These are phyloP conservation scores for Epithele typhae DNA, from an alignment of 768 basidiomycete species.

Conservation along the genomic window DNA sequence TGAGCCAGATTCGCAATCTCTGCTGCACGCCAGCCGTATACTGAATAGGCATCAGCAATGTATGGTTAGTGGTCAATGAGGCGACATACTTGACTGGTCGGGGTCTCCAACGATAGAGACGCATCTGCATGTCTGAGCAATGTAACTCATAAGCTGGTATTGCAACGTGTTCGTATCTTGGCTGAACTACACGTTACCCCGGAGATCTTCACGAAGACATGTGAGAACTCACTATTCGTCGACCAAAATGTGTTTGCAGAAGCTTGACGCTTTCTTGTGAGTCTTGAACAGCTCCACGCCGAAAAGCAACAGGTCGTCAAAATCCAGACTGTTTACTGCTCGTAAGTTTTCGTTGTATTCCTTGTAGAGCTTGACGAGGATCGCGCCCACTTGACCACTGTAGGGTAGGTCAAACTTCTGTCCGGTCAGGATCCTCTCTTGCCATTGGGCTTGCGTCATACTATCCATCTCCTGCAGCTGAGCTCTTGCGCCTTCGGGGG, in stretches of 20 bases:
- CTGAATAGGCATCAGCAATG: slow-evolving; percentile 26
- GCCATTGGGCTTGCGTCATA: background rate
- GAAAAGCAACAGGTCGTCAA: slow-evolving; percentile 78
- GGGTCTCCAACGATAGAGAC: slow-evolving; percentile 88
- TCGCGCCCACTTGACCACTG: slow-evolving; percentile 15
- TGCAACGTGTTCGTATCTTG: slow-evolving; percentile 83
- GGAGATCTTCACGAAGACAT: background rate
- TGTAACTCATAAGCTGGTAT: slow-evolving; percentile 71
- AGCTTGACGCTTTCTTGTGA: slow-evolving; percentile 44
- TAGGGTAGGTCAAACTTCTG: background rate
- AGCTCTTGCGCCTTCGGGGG: slow-evolving; percentile 40
- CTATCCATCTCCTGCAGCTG: slow-evolving; percentile 5
- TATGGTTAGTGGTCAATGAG: no score
- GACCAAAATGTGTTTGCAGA: slow-evolving; percentile 70
- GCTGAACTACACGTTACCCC: slow-evolving; percentile 24
- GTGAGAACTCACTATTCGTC: slow-evolving; percentile 73
- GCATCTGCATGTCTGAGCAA: slow-evolving; percentile 49
- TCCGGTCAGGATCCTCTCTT: background rate
- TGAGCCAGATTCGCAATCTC: slow-evolving; percentile 69
- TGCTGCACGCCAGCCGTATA: slow-evolving; percentile 86
- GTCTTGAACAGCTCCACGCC: slow-evolving; percentile 61
- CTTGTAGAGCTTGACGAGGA: slow-evolving; percentile 52
- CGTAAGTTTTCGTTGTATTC: slow-evolving; percentile 62
- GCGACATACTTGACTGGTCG: slow-evolving; percentile 73
- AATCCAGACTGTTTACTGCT: slow-evolving; percentile 72